Percentiles rank a stretch among this genome's conserved stretches.
phyloP scores from a whole-genome alignment of 768 basidiomycete genomes.

The Suillus sp. region DNA sequence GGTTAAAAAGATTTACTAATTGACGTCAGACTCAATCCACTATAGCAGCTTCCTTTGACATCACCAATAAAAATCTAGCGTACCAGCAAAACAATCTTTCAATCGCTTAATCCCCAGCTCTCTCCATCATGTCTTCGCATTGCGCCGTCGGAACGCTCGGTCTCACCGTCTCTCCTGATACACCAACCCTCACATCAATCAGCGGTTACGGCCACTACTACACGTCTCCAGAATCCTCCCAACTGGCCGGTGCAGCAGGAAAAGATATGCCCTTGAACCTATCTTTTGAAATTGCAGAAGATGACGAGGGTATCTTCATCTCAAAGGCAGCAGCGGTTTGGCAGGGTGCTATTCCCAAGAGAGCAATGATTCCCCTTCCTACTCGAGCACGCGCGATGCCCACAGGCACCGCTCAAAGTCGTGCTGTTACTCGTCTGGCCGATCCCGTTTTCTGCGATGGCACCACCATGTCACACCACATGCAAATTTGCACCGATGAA shows the following conservation, averaged over 20 bases:
- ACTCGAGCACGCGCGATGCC: background rate
- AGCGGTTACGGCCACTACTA: constrained; percentile 4
- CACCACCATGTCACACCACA: background rate
- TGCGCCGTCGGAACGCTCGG: constrained; percentile 1
- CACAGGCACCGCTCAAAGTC: background rate
- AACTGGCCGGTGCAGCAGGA: background rate
- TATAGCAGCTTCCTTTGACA: constrained; percentile 2
- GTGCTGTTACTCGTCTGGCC: background rate
- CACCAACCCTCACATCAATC: background rate
- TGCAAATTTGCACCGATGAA: constrained; percentile 9
- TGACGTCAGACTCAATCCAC: background rate
- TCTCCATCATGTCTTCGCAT: background rate
- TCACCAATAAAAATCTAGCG: background rate
- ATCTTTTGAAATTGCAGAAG: constrained; percentile 8
- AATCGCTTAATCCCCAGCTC: background rate
- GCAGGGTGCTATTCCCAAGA: constrained; percentile 5
- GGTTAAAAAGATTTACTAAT: background rate
- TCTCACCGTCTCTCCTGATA: background rate
- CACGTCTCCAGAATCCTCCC: background rate
- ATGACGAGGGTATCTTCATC: constrained; percentile 9
- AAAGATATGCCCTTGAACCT: background rate
- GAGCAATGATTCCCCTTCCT: constrained; percentile 5
- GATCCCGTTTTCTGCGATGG: background rate
- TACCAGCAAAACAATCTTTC: background rate
- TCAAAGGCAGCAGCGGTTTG: constrained; percentile 8